Base-by-base conservation (phyloP, 1,139 yeast species). In the Yamadazyma songkhlaensis region DNA sequence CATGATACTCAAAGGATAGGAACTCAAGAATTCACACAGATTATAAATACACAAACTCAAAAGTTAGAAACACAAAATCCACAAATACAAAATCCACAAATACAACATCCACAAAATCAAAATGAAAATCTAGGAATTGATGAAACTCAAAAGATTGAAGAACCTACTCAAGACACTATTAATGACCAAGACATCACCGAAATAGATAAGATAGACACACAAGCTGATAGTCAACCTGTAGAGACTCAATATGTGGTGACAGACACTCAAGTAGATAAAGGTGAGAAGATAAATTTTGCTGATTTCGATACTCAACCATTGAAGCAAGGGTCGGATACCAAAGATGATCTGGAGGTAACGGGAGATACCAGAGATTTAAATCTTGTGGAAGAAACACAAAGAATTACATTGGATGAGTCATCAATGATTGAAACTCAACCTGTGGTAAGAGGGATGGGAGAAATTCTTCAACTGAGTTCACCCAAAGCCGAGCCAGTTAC, bases 211-310 rank as follows among this genome's bases (percentile, higher is more conserved):
- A 17, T 17, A 17, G 25, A 31, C 20, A 31, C 34, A 3, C 34
- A 31, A 11, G 34, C 21, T n/a, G 34, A 31, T 14, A 31, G 22
- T 15, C 34, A 31, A 11, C 29, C 28, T 4, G 28, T 31, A 5
- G 17, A 31, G 12, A 31, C 34, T 3, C 34, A 31, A 11, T 31
- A 31, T 31, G 34, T 31, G 21, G 34, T 24, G 12, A 31, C 34
- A 9, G 34, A 31, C 25, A 31, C 34, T 10, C 34, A 31, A 11
- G 28, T 26, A 3, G 30, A 32, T 11, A 11, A 12, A 10, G 29
- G 20, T 17, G 20, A 17, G 20, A 17, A 17, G 20, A 17, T 17
- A 4, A 6, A 17, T 4, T 17, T 17, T 17, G 20, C 20, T 17
- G 20, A 17, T 17, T 17, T 17, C 20, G 20, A 17, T 17, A 17